Evolutionary conservation across 1,284 basidiomycete genomes (phyloP).

Genomic region (Sporisorium reilianum): DNA sequence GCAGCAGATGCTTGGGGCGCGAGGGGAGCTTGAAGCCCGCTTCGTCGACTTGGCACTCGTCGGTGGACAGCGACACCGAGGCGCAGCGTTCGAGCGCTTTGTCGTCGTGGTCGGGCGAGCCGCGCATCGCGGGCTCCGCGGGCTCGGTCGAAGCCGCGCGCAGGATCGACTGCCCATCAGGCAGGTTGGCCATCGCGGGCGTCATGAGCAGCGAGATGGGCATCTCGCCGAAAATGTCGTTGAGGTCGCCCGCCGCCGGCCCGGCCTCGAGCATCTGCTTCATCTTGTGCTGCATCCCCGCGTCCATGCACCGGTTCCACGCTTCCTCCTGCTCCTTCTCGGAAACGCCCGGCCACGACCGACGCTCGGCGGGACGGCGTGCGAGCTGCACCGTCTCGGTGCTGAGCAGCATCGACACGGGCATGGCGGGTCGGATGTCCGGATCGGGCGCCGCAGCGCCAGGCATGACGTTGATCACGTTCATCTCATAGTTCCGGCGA

Average conservation of each 20-base stretch:
- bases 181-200: slow-evolving; percentile 35
- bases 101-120: not conserved
- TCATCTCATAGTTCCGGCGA: slow-evolving; percentile 12
- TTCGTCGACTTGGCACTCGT: slow-evolving; percentile 18
- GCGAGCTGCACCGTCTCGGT: slow-evolving; percentile 16
- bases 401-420: slow-evolving; percentile 34
- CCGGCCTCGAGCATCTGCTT: slow-evolving; percentile 45
- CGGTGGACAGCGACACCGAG: slow-evolving; percentile 8
- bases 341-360: slow-evolving; percentile 14
- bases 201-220: slow-evolving; percentile 48
- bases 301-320: slow-evolving; percentile 41
- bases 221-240: slow-evolving; percentile 45
- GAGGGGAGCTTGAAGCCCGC: slow-evolving; percentile 30
- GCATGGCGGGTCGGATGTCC: slow-evolving; percentile 34
- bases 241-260: slow-evolving; percentile 32
- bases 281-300: slow-evolving; percentile 35
- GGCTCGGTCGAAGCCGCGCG: slow-evolving; percentile 21
- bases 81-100: slow-evolving; percentile 8
- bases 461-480: slow-evolving; percentile 32
- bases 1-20: slow-evolving; percentile 35
- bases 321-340: slow-evolving; percentile 30
- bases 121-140: too few relatives aligned
- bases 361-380: slow-evolving; percentile 11
- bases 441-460: slow-evolving; percentile 33
- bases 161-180: slow-evolving; percentile 26